phyloP scores from a whole-genome alignment of 768 basidiomycete genomes.

The Xanthoconium purpureum region DNA sequence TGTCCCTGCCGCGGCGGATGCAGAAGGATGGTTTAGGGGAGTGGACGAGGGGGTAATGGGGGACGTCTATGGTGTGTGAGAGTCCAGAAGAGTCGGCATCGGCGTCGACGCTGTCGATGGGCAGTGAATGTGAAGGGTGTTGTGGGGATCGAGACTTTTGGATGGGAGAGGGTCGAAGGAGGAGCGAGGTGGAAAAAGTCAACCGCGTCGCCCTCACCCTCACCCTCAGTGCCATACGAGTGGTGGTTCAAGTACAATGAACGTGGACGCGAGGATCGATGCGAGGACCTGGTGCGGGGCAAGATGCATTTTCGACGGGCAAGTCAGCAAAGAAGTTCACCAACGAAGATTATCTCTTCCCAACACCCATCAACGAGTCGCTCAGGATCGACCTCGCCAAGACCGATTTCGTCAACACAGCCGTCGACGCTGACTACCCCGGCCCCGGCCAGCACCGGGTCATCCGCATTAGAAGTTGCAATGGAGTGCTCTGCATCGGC shows the following conservation, averaged over 20 bases:
- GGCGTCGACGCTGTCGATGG: background rate
- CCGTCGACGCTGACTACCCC: slow-evolving; percentile 29
- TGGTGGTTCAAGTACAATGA: slow-evolving; percentile 21
- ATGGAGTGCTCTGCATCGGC: slow-evolving; percentile 4
- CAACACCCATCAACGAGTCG: slow-evolving; percentile 60
- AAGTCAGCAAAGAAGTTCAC: slow-evolving; percentile 68
- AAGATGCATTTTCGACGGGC: slow-evolving; percentile 43
- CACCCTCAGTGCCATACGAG: slow-evolving; percentile 19
- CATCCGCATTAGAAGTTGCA: slow-evolving; percentile 26
- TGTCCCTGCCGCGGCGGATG: slow-evolving; percentile 33
- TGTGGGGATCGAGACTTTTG: background rate
- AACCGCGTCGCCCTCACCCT: slow-evolving; percentile 5
- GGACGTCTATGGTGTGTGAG: slow-evolving; percentile 29
- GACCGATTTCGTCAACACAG: slow-evolving; percentile 51
- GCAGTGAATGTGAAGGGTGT: background rate
- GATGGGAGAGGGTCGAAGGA: slow-evolving; percentile 22
- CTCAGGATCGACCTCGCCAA: slow-evolving; percentile 63
- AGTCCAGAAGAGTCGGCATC: slow-evolving; percentile 10
- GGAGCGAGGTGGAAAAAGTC: slow-evolving; percentile 28
- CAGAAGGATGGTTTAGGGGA: slow-evolving; percentile 32
- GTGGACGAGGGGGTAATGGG: slow-evolving; percentile 31
- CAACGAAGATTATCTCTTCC: slow-evolving; percentile 66
- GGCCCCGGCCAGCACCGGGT: slow-evolving; percentile 12
- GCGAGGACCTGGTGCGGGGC: slow-evolving; percentile 9
- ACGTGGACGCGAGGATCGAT: slow-evolving; percentile 1